These are phyloP conservation scores for Metrosideros polymorpha DNA, from an alignment of 441 rosid species.

Conservation along the genomic window DNA sequence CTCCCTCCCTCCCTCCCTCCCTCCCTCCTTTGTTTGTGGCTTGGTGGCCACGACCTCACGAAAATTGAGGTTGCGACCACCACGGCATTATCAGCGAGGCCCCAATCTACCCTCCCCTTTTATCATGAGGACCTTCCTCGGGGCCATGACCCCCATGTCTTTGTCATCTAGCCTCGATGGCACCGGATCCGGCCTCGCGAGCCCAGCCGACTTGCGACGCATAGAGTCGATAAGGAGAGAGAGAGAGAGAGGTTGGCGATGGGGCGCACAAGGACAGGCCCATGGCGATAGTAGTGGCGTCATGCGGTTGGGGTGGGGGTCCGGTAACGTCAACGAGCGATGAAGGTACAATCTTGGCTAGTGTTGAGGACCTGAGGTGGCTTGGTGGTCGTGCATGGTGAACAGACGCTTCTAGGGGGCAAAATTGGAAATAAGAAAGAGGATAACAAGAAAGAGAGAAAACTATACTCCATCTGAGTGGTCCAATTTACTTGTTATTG, in stretches of 20 bases:
- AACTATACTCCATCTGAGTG: neutral
- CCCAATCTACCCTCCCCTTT: neutral
- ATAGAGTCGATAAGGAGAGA: neutral
- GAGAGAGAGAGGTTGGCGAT: neutral
- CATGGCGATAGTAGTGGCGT: neutral
- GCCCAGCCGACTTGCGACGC: neutral
- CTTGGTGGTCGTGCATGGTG: neutral
- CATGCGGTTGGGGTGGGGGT: neutral
- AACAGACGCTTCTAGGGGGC: neutral
- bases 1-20: too few relatives aligned
- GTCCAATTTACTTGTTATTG: neutral
- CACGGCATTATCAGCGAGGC: too few relatives aligned
- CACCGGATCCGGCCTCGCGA: neutral
- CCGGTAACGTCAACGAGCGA: neutral
- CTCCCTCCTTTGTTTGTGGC: too few relatives aligned
- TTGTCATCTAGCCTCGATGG: neutral
- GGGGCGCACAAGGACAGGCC: neutral
- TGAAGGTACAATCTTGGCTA: neutral
- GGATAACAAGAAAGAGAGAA: neutral
- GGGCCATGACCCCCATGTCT: neutral
- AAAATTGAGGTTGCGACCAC: too few relatives aligned
- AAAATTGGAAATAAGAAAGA: neutral
- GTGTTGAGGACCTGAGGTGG: neutral
- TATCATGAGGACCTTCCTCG: neutral
- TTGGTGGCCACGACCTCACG: too few relatives aligned